A percentile compares a stretch with the other conserved stretches of the same genome.
phyloP scores from a whole-genome alignment of 306 rosid species.

The Pterocarpus santalinus region DNA sequence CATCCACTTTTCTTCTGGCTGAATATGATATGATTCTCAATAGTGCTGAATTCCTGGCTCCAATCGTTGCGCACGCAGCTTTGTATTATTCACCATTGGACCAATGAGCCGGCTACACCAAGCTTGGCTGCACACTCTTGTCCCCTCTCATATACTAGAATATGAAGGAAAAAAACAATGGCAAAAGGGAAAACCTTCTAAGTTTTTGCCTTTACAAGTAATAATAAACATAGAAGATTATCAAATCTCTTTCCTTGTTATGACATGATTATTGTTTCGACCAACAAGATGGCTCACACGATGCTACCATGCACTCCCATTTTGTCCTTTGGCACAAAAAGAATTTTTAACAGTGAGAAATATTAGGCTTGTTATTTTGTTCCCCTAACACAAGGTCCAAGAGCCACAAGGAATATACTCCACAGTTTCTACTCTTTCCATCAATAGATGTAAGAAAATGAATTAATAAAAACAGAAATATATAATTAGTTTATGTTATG shows the following conservation, averaged over 20 bases:
- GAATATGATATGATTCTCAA: neutral
- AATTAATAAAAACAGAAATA: neutral
- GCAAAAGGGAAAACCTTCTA: neutral
- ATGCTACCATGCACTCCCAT: conserved; percentile 14
- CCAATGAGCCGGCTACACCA: conserved; percentile 38
- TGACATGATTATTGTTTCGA: conserved; percentile 21
- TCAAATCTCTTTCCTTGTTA: conserved; percentile 26
- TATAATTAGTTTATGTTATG: neutral
- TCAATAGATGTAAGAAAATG: neutral
- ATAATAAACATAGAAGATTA: neutral
- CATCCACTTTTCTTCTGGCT: neutral
- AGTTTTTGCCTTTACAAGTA: conserved; percentile 10
- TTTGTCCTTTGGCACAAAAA: neutral
- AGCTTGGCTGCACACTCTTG: conserved; percentile 36
- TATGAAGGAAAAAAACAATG: neutral
- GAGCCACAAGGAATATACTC: neutral
- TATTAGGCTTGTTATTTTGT: neutral
- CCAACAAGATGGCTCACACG: conserved; percentile 29
- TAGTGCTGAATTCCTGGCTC: neutral
- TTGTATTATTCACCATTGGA: conserved; percentile 29
- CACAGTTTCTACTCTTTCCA: neutral
- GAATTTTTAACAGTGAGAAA: neutral
- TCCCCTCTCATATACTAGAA: conserved; percentile 1
- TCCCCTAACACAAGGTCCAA: neutral
- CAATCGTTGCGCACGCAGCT: neutral